Evolutionary conservation across 2,329 filamentous ascomycete genomes (phyloP).

Genomic region (Claviceps pazoutovae): DNA sequence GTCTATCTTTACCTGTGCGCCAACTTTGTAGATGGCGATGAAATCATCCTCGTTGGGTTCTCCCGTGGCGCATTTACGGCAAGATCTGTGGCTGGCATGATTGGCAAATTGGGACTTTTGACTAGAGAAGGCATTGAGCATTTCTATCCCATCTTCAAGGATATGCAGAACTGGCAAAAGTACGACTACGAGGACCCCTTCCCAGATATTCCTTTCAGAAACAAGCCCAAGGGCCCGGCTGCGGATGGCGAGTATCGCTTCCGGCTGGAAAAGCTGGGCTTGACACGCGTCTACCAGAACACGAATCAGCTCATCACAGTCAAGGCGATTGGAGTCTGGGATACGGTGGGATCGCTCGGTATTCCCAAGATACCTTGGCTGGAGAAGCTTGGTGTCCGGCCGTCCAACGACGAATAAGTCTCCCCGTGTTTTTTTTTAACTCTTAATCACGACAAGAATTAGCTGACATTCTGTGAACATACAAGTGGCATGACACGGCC

Average conservation of each 20-base stretch:
- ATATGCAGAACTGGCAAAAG: constrained; percentile 40
- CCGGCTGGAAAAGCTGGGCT: constrained; percentile 28
- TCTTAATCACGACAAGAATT: not conserved
- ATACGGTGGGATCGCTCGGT: constrained; percentile 29
- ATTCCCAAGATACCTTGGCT: constrained; percentile 33
- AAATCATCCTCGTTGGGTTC: constrained; percentile 43
- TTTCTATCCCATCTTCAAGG: constrained; percentile 42
- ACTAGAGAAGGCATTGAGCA: constrained; percentile 38
- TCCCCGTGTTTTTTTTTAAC: constrained; percentile 3
- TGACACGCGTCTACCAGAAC: constrained; percentile 28
- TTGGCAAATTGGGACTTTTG: constrained; percentile 35
- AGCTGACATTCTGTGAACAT: constrained; percentile 25
- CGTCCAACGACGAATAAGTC: constrained; percentile 33
- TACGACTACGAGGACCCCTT: constrained; percentile 31
- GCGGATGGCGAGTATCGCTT: constrained; percentile 30
- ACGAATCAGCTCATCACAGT: constrained; percentile 30
- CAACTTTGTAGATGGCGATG: constrained; percentile 45
- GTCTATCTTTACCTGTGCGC: constrained; percentile 48
- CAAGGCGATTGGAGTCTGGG: constrained; percentile 33
- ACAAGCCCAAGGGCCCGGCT: constrained; percentile 32
- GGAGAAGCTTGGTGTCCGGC: constrained; percentile 31
- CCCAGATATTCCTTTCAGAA: constrained; percentile 29
- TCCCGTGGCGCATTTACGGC: constrained; percentile 45
- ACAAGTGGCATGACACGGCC: constrained; percentile 39
- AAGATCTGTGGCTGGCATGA: constrained; percentile 40